phyloP scores from a whole-genome alignment of 2,329 filamentous ascomycete genomes.

The Alternaria panax region DNA sequence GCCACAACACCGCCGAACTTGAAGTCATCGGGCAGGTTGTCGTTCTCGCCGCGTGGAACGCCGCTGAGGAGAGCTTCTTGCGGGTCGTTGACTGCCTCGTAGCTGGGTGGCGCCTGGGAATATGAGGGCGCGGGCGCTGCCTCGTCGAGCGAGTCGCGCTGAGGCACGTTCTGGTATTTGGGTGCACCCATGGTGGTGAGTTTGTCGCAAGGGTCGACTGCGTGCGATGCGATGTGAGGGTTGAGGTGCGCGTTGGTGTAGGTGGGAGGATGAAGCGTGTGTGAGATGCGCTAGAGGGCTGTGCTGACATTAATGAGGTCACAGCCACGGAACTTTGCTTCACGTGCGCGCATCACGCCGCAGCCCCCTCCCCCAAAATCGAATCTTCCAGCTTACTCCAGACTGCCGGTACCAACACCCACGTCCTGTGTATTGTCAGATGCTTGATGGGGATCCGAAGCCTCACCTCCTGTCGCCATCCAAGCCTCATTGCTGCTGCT shows the following conservation, averaged over 20 bases:
- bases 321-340: conserved; percentile 9
- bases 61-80: conserved; percentile 69
- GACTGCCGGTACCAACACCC: background rate
- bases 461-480: too few species aligned
- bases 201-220: background rate
- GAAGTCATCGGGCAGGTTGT: conserved; percentile 96
- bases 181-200: conserved; percentile 70
- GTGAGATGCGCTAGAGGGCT: conserved; percentile 9
- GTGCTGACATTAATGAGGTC: conserved; percentile 18
- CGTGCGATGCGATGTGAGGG: background rate
- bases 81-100: conserved; percentile 68
- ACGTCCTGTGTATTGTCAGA: too few species aligned
- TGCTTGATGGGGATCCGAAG: too few species aligned
- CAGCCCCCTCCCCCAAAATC: background rate
- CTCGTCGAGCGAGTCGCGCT: conserved; percentile 85
- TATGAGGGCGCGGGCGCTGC: conserved; percentile 54
- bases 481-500: too few species aligned
- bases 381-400: conserved; percentile 12
- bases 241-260: background rate
- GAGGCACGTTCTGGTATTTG: conserved; percentile 83
- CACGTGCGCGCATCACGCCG: conserved; percentile 10
- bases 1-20: conserved; percentile 95
- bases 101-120: conserved; percentile 83
- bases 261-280: background rate
- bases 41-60: conserved; percentile 76